Percentiles rank a stretch among this genome's conserved stretches.
Conservation (phyloP, 2,329 filamentous ascomycete species). For the Stagonosporopsis rhizophila region DNA sequence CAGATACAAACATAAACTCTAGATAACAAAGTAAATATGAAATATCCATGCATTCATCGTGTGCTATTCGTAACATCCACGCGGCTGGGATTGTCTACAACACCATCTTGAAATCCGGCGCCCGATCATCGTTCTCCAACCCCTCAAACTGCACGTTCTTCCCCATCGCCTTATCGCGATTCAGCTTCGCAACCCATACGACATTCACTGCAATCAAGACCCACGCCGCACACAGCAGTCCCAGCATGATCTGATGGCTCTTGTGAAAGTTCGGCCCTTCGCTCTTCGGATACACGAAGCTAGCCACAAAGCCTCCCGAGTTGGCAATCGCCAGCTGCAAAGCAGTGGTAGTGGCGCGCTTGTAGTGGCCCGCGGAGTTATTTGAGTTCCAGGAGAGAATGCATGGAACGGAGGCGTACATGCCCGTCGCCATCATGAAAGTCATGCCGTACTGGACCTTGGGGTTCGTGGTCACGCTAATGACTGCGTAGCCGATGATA, state of each 20-base stretch:
- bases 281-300: constrained; percentile 66
- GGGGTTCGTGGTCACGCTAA: constrained; percentile 62
- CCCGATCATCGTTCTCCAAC: constrained; percentile 67
- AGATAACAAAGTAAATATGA: background rate
- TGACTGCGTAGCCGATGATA: constrained; percentile 70
- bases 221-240: constrained; percentile 68
- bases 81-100: constrained; percentile 49
- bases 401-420: constrained; percentile 69
- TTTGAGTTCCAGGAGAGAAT: constrained; percentile 72
- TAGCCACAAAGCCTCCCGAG: constrained; percentile 70
- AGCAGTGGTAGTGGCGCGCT: constrained; percentile 70
- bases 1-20: background rate
- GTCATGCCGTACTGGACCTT: constrained; percentile 70
- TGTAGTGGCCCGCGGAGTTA: constrained; percentile 73
- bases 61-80: background rate
- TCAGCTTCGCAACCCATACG: constrained; percentile 68
- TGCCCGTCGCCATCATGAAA: constrained; percentile 70
- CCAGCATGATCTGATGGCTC: constrained; percentile 68
- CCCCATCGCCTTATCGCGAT: constrained; percentile 66
- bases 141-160: constrained; percentile 66
- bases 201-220: constrained; percentile 68
- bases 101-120: constrained; percentile 68
- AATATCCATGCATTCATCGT: background rate
- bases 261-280: constrained; percentile 66
- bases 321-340: constrained; percentile 72